Percentiles rank a stretch among this genome's conserved stretches.
Conservation (phyloP, 2,329 filamentous ascomycete species). For the Tolypocladium ophioglossoides region DNA sequence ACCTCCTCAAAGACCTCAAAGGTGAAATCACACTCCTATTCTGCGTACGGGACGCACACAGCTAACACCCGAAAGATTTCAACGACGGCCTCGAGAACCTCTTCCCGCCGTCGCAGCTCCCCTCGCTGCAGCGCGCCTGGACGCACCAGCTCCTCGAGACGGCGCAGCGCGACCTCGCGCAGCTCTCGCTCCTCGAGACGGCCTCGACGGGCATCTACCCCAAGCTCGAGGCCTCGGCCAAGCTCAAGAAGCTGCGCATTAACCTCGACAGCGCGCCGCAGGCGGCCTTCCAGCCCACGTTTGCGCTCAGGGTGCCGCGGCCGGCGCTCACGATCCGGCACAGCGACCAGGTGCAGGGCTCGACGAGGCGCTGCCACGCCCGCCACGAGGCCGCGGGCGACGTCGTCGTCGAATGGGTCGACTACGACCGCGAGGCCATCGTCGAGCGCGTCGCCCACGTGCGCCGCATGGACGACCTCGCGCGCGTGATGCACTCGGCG, state of each 20-base stretch:
- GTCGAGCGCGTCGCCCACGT: slow-evolving; percentile 32
- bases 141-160: slow-evolving; percentile 33
- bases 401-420: slow-evolving; percentile 34
- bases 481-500: slow-evolving; percentile 35
- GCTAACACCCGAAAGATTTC: slow-evolving; percentile 21
- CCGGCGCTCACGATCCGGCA: slow-evolving; percentile 15
- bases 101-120: slow-evolving; percentile 30
- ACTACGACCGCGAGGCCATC: slow-evolving; percentile 30
- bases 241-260: slow-evolving; percentile 33
- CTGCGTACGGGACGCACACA: no score
- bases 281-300: slow-evolving; percentile 29
- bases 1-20: slow-evolving; percentile 28
- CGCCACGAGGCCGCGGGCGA: slow-evolving; percentile 22
- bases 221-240: slow-evolving; percentile 29
- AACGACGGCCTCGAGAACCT: slow-evolving; percentile 37
- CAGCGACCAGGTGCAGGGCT: no score
- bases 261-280: slow-evolving; percentile 33
- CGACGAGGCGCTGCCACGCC: slow-evolving; percentile 18
- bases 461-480: slow-evolving; percentile 34
- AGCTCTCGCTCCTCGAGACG: slow-evolving; percentile 30
- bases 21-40: slow-evolving; percentile 11
- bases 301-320: slow-evolving; percentile 27
- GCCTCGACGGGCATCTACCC: slow-evolving; percentile 31
- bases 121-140: slow-evolving; percentile 33
- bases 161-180: slow-evolving; percentile 28